phyloP scores from a whole-genome alignment of 805 yeast species.

The Kluyveromyces nonfermentans region DNA sequence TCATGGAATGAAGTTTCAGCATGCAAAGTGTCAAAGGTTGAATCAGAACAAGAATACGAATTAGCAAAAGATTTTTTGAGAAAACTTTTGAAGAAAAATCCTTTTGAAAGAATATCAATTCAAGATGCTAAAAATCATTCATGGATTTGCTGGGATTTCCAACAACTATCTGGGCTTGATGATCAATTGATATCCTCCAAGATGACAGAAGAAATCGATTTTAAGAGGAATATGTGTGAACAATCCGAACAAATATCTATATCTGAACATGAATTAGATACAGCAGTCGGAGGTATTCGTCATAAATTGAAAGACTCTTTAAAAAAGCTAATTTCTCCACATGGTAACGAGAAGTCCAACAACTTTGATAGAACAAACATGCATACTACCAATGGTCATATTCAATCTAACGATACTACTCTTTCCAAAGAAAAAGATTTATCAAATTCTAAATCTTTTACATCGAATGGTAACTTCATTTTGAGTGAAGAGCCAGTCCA shows the following conservation, averaged over 20 bases:
- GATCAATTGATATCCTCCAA: constrained; percentile 9
- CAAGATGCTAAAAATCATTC: constrained; percentile 68
- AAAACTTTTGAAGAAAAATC: constrained; percentile 60
- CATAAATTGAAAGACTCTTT: constrained; percentile 40
- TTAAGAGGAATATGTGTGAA: constrained; percentile 23
- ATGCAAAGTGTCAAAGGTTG: constrained; percentile 25
- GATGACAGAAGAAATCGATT: constrained; percentile 15
- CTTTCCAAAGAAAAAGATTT: not conserved
- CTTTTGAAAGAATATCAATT: constrained; percentile 57
- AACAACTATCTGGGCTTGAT: constrained; percentile 10
- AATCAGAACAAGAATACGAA: constrained; percentile 33
- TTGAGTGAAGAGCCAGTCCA: constrained; percentile 6
- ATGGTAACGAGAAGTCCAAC: not conserved
- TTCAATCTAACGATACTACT: not conserved
- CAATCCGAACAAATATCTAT: constrained; percentile 42
- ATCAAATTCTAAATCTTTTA: not conserved
- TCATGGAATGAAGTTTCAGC: constrained; percentile 19
- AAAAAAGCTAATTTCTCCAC: constrained; percentile 7
- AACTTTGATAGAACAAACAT: not conserved
- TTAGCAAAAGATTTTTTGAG: constrained; percentile 46
- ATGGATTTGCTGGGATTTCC: constrained; percentile 43
- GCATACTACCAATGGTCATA: not conserved
- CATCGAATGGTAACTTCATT: constrained; percentile 25
- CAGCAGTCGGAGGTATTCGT: constrained; percentile 79
- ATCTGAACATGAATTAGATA: constrained; percentile 56